Base-by-base conservation (phyloP, 768 basidiomycete species). In the Xerocomellus amylosporus region DNA sequence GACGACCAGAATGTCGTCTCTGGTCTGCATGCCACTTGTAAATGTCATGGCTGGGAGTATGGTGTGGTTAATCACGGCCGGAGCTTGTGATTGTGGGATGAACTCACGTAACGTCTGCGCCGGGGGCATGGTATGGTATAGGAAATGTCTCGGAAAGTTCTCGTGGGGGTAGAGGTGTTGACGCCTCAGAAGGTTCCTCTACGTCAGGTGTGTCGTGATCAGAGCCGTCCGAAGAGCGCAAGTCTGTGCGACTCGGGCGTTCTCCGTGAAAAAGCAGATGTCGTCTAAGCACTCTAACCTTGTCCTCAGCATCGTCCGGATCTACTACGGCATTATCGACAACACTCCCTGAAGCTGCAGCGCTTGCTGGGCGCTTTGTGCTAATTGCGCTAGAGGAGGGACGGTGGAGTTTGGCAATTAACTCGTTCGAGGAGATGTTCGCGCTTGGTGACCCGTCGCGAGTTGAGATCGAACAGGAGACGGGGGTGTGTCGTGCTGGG, bases 11-110 rank as follows among this genome's bases (percentile, higher is more conserved):
- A 55, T 82, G 78, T 53, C 85, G 81, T 24, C 79, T 80, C 51
- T 85, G 83, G 61, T 89, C 87, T 15, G 84, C 78, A 58, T 94
- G 88, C 89, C 93, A 98, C 73, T 97, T 98, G 77, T 97, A 98
- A 38, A 98, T 88, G 58, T 87, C 87, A 65, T 96, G 93, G 17
- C 88, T 90, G 58, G n/a, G 53, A 56, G 42, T 28, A 49, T 24
- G 15, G 13, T 36, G 57, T 24, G 39, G 51, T 58, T 46, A 54
- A 46, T 48, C 37, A 48, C 63, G 54, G 65, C 59, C 47, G 51
- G 58, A 46, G 51, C 49, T 54, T 46, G 42, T 42, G 38, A 10
- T 37, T 24, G 46, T 24, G 34, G n/a, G 26, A 36, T 36, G 49
- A 41, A 82, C 92, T 77, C 77, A 94, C 92, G 94, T 97, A 56